Evolutionary conservation across 163 green algal species (phyloP), one percentile per base, ranked within the genome.

Genomic region (Scenedesmus sp.): DNA sequence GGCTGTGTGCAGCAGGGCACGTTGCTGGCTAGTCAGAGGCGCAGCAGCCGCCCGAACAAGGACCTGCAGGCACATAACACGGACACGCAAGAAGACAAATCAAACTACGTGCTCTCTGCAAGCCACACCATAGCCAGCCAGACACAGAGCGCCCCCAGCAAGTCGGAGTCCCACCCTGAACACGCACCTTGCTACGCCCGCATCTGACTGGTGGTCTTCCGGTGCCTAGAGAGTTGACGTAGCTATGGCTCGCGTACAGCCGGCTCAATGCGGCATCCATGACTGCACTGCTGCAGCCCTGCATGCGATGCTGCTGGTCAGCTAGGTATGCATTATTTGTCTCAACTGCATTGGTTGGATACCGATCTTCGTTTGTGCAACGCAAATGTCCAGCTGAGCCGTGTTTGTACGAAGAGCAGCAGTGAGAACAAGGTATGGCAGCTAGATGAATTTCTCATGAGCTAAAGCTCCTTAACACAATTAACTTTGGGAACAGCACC

Each of bases 1-100:
- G 74, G 87, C 87, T 74, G 73, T 86, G 52, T 91, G 87, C 76
- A 91, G 87, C 87, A 91, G 46, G 4, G 57, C 74, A 20, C 70
- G 23, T 57, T 91, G 87, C 6, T 66, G 16, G 7, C 20, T 54
- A 10, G 87, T 86, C 13, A 91, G 57, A 13, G 87, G 74, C n/a
- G 87, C 87, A 70, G 74, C 34, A 56, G 87, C 57, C 10, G 87
- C 87, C 7, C 34, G 26, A 46, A 77, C 74, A 15, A 54, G 12
- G 8, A 91, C 87, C 87, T 91, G 87, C 56, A 52, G n/a, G 76
- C 76, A 56, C 8, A 26, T n/a, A 9, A n/a, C 34, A 84, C 2
- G 2, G 26, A 54, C 7, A 82, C 62, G 62, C 8, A 54, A 16
- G 4, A 6, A 82, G 4, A 3, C 55, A 18, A 5, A 56, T 23